Evolutionary conservation across 495 filamentous ascomycete species (phyloP).

Genomic region (Tetracladium marchalianum): DNA sequence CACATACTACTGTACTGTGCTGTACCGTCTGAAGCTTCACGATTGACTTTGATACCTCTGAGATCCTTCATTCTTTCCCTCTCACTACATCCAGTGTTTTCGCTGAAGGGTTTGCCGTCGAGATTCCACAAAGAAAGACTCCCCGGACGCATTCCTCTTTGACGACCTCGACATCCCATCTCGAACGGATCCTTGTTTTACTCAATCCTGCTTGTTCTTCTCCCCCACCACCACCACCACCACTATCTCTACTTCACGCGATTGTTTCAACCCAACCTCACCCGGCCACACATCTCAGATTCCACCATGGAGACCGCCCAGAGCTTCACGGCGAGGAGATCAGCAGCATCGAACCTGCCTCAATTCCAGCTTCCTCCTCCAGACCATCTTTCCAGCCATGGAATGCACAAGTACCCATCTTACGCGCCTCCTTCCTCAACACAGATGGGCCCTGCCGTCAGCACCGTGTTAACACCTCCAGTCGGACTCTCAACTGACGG

Average conservation of each 20-base stretch:
- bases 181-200: too few relatives aligned
- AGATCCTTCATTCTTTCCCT: not conserved
- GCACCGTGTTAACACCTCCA: constrained; percentile 53
- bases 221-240: not conserved
- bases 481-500: constrained; percentile 53
- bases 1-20: constrained; percentile 20
- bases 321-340: constrained; percentile 48
- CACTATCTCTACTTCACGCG: not conserved
- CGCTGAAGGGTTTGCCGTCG: too few relatives aligned
- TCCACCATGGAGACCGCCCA: constrained; percentile 27
- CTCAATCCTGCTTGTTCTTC: not conserved
- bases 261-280: constrained; percentile 11
- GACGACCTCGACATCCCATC: too few relatives aligned
- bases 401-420: constrained; percentile 31
- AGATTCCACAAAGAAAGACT: too few relatives aligned
- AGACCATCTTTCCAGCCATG: constrained; percentile 26
- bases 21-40: constrained; percentile 1
- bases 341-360: constrained; percentile 50
- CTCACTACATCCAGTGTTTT: too few relatives aligned
- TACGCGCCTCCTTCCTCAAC: constrained; percentile 33
- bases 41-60: constrained; percentile 10
- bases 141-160: too few relatives aligned
- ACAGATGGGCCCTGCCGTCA: constrained; percentile 27
- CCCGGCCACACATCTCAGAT: not conserved
- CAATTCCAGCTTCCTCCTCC: constrained; percentile 54